phyloP scores from a whole-genome alignment of 73 alveolate species.

The Blepharisma japonicum region DNA sequence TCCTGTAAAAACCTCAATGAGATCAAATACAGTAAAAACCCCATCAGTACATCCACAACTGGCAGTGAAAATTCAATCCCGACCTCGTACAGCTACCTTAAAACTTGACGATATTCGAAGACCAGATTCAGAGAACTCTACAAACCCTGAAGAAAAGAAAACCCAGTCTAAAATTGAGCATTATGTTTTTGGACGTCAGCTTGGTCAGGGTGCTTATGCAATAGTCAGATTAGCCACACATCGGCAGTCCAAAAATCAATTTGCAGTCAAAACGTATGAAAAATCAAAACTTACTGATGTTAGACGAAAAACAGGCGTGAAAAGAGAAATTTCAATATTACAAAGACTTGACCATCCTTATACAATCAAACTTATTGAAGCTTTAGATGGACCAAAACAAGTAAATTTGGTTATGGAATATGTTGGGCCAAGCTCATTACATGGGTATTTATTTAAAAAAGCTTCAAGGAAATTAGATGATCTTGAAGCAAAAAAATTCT shows the following conservation, averaged over 20 bases:
- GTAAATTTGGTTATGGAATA: slow-evolving; percentile 73
- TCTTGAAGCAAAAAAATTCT: slow-evolving; percentile 47
- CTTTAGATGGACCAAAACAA: slow-evolving; percentile 59
- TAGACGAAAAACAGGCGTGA: not conserved
- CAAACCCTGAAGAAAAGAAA: too few relatives aligned
- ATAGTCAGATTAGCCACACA: not conserved
- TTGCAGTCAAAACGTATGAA: slow-evolving; percentile 23
- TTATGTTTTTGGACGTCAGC: not conserved
- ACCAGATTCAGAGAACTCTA: too few relatives aligned
- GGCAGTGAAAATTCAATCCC: too few relatives aligned
- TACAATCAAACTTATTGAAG: slow-evolving; percentile 73
- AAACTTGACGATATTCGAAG: too few relatives aligned
- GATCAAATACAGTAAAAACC: too few relatives aligned
- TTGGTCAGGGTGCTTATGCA: slow-evolving; percentile 25
- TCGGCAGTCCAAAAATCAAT: not conserved
- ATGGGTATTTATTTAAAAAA: slow-evolving; percentile 35
- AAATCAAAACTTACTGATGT: slow-evolving; percentile 18
- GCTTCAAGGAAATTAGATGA: slow-evolving; percentile 56
- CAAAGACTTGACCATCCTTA: slow-evolving; percentile 68
- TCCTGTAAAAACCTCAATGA: too few relatives aligned
- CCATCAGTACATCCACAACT: too few relatives aligned
- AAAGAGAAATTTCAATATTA: slow-evolving; percentile 38
- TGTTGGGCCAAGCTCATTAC: slow-evolving; percentile 62
- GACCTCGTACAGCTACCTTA: too few relatives aligned
- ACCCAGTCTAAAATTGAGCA: not conserved